Base-by-base conservation (phyloP, 2,329 filamentous ascomycete species). In the Parastagonospora nodorum region DNA sequence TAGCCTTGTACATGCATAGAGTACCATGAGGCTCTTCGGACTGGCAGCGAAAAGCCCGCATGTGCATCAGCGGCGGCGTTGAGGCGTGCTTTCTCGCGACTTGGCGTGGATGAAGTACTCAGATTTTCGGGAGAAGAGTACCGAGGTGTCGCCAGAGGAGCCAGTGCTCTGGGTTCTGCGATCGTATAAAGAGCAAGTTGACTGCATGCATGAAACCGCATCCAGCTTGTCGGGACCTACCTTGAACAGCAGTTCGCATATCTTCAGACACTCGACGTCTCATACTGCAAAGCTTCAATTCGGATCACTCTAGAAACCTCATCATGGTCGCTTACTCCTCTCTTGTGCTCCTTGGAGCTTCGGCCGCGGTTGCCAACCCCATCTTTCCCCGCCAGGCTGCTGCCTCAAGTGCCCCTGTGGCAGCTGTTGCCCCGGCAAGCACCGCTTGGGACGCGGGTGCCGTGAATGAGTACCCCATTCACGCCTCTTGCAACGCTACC, bases 401-500 rank as follows among this genome's bases (percentile, higher is more conserved):
- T 8, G 46, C 50, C n/a, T 56, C 57, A 2, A 67, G 63, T 7
- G 55, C 61, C 45, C 67, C 69, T 11, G 49, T 61, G 14, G 61
- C 62, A 14, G 55, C 59, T 14, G 35, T 58, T 9, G 53, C 55
- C 30, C 56, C 66, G 15, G 53, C 55, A 11, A 44, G 58, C 8
- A 64, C 61, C 8, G 56, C 66, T 10, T 74, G 71, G 70, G 55
- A 69, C n/a, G 50, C 58, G 3, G 78, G 77, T 10, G 75, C 73
- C 2, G 71, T 76, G 7, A 66, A 57, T 12, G 57, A 74, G 14
- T 81, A 73, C 58, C 73, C 75, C 11, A 87, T 89, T 65, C 87
- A 89, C 69, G 67, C 77, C 30, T 88, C 84, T 19, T 89, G 87
- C 75, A 89, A 89, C 61, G 72, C 76, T 42, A 88, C 85, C 1